Conservation (phyloP, 1,139 yeast genomes). For the Hyphopichia khmerensis region DNA sequence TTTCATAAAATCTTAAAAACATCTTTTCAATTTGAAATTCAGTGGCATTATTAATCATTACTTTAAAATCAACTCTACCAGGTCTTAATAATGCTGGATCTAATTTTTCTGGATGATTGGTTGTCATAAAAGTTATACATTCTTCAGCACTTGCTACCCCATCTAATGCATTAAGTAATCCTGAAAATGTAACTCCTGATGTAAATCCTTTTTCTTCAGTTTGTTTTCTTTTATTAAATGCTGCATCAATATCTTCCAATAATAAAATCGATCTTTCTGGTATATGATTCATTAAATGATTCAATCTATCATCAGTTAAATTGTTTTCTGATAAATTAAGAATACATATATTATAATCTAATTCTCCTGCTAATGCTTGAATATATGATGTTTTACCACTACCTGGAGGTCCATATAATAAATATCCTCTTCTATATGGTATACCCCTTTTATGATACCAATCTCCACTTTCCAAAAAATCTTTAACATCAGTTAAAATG, state of each 20-base stretch:
- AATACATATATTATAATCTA: slow-evolving; percentile 93
- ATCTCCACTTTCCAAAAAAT: slow-evolving; percentile 72
- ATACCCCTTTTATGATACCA: slow-evolving; percentile 98
- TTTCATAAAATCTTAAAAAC: slow-evolving; percentile 86
- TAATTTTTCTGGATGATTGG: slow-evolving; percentile 90
- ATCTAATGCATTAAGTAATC: slow-evolving; percentile 87
- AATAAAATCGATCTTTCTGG: slow-evolving; percentile 85
- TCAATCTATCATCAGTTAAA: slow-evolving; percentile 88
- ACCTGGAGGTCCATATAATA: slow-evolving; percentile 97
- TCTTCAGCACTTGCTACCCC: slow-evolving; percentile 99
- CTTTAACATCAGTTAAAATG: slow-evolving; percentile 70
- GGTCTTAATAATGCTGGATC: slow-evolving; percentile 90
- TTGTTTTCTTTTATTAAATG: slow-evolving; percentile 82
- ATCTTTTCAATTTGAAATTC: slow-evolving; percentile 73
- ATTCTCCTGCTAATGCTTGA: slow-evolving; percentile 94
- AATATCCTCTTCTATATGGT: slow-evolving; percentile 93
- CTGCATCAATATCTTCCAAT: slow-evolving; percentile 94
- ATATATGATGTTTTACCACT: slow-evolving; percentile 95
- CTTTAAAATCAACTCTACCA: slow-evolving; percentile 89
- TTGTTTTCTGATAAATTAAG: slow-evolving; percentile 87
- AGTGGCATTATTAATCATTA: slow-evolving; percentile 81
- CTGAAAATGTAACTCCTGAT: slow-evolving; percentile 94
- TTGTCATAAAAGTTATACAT: slow-evolving; percentile 94
- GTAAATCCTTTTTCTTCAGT: slow-evolving; percentile 76
- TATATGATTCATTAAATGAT: slow-evolving; percentile 93